These are phyloP conservation scores for Candida boleticola DNA, from an alignment of 805 yeast species.

Conservation along the genomic window DNA sequence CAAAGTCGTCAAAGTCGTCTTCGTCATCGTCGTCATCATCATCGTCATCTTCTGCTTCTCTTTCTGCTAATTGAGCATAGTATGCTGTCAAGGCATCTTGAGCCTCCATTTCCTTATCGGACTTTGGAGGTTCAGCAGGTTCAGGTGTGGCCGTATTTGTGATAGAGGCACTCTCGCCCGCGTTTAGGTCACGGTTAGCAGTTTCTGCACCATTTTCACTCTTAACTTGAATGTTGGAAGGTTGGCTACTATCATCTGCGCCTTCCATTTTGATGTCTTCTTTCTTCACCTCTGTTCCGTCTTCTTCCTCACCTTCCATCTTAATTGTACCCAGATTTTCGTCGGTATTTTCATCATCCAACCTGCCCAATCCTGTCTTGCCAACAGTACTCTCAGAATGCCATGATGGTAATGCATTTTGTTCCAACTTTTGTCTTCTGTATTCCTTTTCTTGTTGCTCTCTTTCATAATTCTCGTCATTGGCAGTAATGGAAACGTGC, in stretches of 20 bases:
- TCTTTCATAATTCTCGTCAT: constrained; percentile 70
- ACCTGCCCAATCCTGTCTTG: constrained; percentile 51
- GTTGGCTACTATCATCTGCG: constrained; percentile 4
- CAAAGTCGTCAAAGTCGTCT: constrained; percentile 34
- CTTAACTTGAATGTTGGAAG: neutral
- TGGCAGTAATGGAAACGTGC: constrained; percentile 85
- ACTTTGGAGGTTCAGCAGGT: constrained; percentile 24
- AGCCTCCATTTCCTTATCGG: constrained; percentile 55
- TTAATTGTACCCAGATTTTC: constrained; percentile 9
- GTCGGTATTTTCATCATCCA: constrained; percentile 43
- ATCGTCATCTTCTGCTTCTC: constrained; percentile 61
- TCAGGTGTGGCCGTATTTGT: constrained; percentile 19
- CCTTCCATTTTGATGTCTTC: constrained; percentile 10
- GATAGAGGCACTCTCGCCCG: constrained; percentile 10
- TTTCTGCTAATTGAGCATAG: constrained; percentile 71
- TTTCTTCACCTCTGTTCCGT: neutral
- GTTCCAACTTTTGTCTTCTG: constrained; percentile 71
- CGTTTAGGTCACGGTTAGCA: constrained; percentile 6
- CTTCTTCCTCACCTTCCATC: constrained; percentile 7
- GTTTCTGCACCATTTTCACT: constrained; percentile 1
- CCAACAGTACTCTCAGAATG: constrained; percentile 91
- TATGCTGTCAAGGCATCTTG: constrained; percentile 67
- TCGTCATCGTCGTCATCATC: constrained; percentile 53
- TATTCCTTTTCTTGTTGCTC: constrained; percentile 65
- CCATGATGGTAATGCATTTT: constrained; percentile 97